Base-by-base conservation (phyloP, 2,329 filamentous ascomycete species). In the Fusarium sp. region DNA sequence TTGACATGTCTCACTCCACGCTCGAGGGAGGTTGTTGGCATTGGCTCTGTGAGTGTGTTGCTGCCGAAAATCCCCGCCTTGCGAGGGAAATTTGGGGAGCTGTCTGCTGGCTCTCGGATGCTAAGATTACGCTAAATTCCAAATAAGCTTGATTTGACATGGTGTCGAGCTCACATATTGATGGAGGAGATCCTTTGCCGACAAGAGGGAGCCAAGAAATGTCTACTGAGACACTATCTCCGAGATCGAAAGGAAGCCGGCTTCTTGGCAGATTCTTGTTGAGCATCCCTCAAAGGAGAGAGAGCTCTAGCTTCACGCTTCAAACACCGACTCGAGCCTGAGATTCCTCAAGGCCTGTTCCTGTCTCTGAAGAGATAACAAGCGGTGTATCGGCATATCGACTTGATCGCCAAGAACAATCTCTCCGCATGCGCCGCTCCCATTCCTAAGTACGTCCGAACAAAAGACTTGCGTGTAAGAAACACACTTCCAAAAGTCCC, bases 51-150 rank as follows among this genome's bases (percentile, higher is more conserved):
- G 40, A 37, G 18, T 37, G 34, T 37, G 34, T 37, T 49, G 27
- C 25, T 49, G 46, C 22, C 53, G 46, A 27, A 69, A 75, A 66
- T 69, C 57, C 48, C 67, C 47, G 45, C 60, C n/a, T 29, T 13
- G 22, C 24, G 42, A 65, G 30, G 20, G 20, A 20, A 20, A 20
- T 20, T 20, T 20, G 20, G 20, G 20, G 47, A 41, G 34, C 51
- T 61, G 22, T 20, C 25, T 61, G 46, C 25, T 22, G 20, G 14
- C 45, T 40, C 48, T 70, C 51, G 47, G 24, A 32, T 45, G 16
- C 32, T 60, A 55, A 75, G 57, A 74, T 75, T 74, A 58, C 57
- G 53, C 52, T 30, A 25, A 70, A 75, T 75, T 75, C 74, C 74
- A 70, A 56, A 55, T 61, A 40, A 53, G 34, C 7, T 13, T 41